A percentile compares a stretch with the other conserved stretches of the same genome.
These are phyloP conservation scores for Leccinum subgranulosum DNA, from an alignment of 768 basidiomycete species.

Conservation along the genomic window DNA sequence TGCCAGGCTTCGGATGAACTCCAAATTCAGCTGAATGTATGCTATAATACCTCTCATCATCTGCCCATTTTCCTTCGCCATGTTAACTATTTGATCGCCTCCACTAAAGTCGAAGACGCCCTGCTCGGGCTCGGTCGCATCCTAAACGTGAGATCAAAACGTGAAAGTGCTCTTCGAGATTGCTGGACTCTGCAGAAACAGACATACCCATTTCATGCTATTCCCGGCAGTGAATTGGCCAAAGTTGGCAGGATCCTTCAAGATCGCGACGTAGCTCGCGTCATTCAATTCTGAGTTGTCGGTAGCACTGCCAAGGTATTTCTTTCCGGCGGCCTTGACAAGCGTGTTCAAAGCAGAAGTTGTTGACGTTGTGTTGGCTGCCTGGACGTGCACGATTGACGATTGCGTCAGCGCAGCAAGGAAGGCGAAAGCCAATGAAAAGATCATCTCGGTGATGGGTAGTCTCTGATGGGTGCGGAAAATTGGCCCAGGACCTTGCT, in stretches of 20 bases:
- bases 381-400: background rate
- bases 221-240: conserved; percentile 19
- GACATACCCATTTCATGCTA: conserved; percentile 21
- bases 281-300: conserved; percentile 45
- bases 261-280: conserved; percentile 7
- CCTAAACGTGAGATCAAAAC: background rate
- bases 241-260: conserved; percentile 8
- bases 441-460: background rate
- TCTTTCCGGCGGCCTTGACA: conserved; percentile 37
- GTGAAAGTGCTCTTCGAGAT: background rate
- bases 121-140: conserved; percentile 20
- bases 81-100: conserved; percentile 18
- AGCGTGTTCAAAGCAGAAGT: conserved; percentile 29
- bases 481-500: background rate
- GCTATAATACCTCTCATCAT: conserved; percentile 13
- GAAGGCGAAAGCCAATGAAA: conserved; percentile 1
- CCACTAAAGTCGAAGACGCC: conserved; percentile 22
- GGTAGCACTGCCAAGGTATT: conserved; percentile 47
- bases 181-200: background rate
- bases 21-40: background rate
- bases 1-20: background rate
- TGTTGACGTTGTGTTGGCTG: background rate
- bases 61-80: conserved; percentile 18
- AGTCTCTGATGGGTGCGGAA: background rate
- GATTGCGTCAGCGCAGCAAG: conserved; percentile 4